Percentiles rank a stretch among this genome's conserved stretches.
Conservation (phyloP, 2,329 filamentous ascomycete genomes). For the Ophiosphaerella korrae region DNA sequence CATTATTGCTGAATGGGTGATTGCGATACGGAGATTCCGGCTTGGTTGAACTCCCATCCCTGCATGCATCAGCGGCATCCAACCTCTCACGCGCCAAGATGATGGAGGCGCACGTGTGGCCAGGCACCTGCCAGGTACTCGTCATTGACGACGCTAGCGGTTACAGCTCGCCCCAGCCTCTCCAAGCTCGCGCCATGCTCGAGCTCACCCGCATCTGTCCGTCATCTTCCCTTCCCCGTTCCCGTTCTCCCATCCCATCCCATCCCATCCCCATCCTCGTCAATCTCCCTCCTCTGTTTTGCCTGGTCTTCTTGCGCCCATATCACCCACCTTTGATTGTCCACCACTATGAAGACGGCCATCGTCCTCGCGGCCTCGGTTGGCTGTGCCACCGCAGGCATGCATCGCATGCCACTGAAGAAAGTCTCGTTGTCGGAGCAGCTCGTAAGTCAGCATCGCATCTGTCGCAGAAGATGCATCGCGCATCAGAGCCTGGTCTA, state of each 20-base stretch:
- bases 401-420: conserved; percentile 92
- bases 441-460: conserved; percentile 67
- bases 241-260: neutral
- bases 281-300: conserved; percentile 17
- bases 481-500: conserved; percentile 19
- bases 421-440: conserved; percentile 93
- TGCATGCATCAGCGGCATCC: too few relatives aligned
- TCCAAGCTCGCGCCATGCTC: neutral
- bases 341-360: conserved; percentile 77
- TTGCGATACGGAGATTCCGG: too few relatives aligned
- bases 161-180: neutral
- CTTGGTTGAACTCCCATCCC: too few relatives aligned
- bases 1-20: too few relatives aligned
- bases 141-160: too few relatives aligned
- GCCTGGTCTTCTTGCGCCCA: conserved; percentile 2
- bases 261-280: neutral
- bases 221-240: neutral
- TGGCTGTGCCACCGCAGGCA: conserved; percentile 79
- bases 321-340: conserved; percentile 10
- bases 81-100: too few relatives aligned
- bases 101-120: too few relatives aligned
- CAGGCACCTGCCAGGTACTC: too few relatives aligned
- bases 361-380: conserved; percentile 74
- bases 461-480: conserved; percentile 6
- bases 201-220: neutral